phyloP scores from a whole-genome alignment of 1,284 basidiomycete species.

The Baeospora myosura region DNA sequence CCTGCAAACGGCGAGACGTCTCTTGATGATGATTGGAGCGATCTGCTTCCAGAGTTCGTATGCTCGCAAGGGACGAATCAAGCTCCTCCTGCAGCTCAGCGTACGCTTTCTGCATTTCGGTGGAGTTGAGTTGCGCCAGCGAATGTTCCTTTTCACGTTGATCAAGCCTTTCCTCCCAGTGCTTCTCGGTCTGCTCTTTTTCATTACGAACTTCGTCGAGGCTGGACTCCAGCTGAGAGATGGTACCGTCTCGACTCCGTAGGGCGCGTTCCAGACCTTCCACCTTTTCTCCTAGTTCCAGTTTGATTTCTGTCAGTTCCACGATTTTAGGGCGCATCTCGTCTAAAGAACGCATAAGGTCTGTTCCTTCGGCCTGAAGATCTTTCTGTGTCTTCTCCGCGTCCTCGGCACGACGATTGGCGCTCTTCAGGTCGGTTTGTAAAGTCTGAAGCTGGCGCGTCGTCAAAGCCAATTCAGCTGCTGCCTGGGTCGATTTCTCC shows the following conservation, averaged over 20 bases:
- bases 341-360: conserved; percentile 67
- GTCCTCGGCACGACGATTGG: conserved; percentile 61
- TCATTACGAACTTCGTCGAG: conserved; percentile 47
- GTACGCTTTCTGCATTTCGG: conserved; percentile 59
- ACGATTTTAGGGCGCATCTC: conserved; percentile 82
- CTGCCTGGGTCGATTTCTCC: conserved; percentile 48
- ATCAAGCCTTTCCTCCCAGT: conserved; percentile 33
- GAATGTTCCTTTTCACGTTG: conserved; percentile 45
- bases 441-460: conserved; percentile 52
- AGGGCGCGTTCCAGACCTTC: conserved; percentile 48
- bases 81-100: conserved; percentile 56
- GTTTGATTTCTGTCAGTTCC: conserved; percentile 63
- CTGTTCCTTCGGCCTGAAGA: conserved; percentile 65
- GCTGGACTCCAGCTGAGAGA: conserved; percentile 53
- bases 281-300: conserved; percentile 58
- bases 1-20: conserved; percentile 40
- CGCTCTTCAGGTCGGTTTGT: conserved; percentile 54
- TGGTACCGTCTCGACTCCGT: conserved; percentile 46
- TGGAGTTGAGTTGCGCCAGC: conserved; percentile 37
- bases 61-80: conserved; percentile 39
- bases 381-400: conserved; percentile 64
- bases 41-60: conserved; percentile 52
- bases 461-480: conserved; percentile 42
- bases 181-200: conserved; percentile 36
- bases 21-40: conserved; percentile 48